phyloP scores from a whole-genome alignment of 2,329 filamentous ascomycete species.

The Didymella sp. region DNA sequence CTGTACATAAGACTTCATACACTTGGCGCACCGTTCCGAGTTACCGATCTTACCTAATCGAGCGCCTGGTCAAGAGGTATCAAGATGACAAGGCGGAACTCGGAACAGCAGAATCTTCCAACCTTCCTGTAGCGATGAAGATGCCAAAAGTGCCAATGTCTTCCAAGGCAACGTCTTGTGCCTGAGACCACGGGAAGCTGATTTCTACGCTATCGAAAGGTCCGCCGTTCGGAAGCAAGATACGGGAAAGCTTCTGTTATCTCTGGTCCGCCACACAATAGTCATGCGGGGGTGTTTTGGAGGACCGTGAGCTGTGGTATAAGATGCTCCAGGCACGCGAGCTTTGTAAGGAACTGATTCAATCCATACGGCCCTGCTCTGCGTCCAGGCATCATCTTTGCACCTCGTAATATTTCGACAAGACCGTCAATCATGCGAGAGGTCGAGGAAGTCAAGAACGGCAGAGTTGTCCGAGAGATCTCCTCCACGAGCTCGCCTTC shows the following conservation, averaged over 20 bases:
- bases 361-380: background rate
- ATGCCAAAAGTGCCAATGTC: slow-evolving; percentile 30
- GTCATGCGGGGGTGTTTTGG: slow-evolving; percentile 7
- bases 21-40: slow-evolving; percentile 19
- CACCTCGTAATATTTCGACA: background rate
- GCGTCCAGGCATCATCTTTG: background rate
- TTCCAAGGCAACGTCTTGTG: slow-evolving; percentile 16
- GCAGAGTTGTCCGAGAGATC: slow-evolving; percentile 20
- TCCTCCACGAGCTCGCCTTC: slow-evolving; percentile 21
- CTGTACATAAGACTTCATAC: background rate
- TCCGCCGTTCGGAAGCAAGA: slow-evolving; percentile 11
- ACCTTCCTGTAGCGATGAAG: slow-evolving; percentile 29
- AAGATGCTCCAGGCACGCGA: slow-evolving; percentile 21
- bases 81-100: slow-evolving; percentile 31
- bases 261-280: slow-evolving; percentile 27
- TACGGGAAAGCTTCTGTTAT: slow-evolving; percentile 24
- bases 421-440: slow-evolving; percentile 23
- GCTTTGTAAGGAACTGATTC: slow-evolving; percentile 6
- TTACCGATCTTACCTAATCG: slow-evolving; percentile 20
- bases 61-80: background rate
- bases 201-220: slow-evolving; percentile 13
- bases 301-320: slow-evolving; percentile 22
- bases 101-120: slow-evolving; percentile 28
- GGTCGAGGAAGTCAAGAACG: slow-evolving; percentile 26
- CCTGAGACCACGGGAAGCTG: slow-evolving; percentile 5